Evolutionary conservation across 2,329 filamentous ascomycete genomes (phyloP).

Genomic region (Fusarium avenaceum): DNA sequence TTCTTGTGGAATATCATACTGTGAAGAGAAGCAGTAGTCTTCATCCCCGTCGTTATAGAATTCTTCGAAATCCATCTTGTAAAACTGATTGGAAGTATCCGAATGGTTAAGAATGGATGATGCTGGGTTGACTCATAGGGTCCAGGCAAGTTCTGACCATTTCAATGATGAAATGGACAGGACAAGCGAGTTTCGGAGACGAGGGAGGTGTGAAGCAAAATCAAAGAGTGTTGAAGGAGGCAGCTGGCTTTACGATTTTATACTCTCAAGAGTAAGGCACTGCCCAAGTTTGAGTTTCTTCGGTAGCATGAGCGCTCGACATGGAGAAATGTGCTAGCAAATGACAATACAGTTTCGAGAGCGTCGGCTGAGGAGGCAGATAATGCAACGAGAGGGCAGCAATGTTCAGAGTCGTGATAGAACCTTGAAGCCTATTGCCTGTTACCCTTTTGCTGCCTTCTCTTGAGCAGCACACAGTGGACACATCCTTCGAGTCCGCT

Average conservation of each 20-base stretch:
- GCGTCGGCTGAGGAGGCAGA: no score
- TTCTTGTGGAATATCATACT: no score
- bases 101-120: background rate
- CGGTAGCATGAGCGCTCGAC: background rate
- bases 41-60: no score
- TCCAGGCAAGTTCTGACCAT: background rate
- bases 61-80: no score
- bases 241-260: background rate
- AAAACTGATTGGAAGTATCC: background rate
- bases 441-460: no score
- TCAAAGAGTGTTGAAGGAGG: background rate
- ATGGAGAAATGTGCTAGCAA: background rate
- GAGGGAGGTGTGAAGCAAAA: background rate
- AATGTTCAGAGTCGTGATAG: no score
- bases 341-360: background rate
- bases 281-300: background rate
- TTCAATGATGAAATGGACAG: background rate
- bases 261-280: background rate
- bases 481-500: no score
- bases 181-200: background rate
- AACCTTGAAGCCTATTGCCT: no score
- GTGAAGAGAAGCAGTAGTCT: no score
- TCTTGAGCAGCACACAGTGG: no score
- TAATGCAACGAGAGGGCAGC: no score
- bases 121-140: background rate